Evolutionary conservation across 164 flowering plant species (phyloP), one percentile per base, ranked within the genome.

Genomic region (Hamamelis virginiana): DNA sequence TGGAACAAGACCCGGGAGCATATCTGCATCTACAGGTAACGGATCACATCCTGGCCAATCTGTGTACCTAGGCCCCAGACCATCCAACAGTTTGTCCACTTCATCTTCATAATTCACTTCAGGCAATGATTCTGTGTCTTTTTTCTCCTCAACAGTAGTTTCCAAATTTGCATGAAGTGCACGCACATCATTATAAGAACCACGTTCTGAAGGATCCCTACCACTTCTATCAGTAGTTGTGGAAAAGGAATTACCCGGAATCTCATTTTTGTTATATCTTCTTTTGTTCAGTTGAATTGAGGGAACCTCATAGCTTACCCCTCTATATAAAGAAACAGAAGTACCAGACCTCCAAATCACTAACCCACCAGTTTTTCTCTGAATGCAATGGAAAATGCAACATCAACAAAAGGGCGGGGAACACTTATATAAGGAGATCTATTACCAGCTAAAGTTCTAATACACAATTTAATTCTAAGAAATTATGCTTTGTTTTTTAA

Each of bases 331-430:
- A 61, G 84, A 77, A 75, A 95, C 69, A 55, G 94, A 81, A 46
- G 89, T 90, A 25, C 97, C 99, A 58, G 97, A 89, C 69, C 96
- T 89, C 98, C 97, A 96, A 73, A 96, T 83, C 62, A 96, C 97
- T 80, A 96, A 66, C 1, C 99, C 99, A 67, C 98, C 96, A 69
- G 99, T 93, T 79, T 85, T 96, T 75, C 91, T 86, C 99, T 93
- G 83, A 28, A 62, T 64, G 28, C 3, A 26, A 66, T 25, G 70
- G 43, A 63, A 79, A 62, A 38, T 43, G 38, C 13, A 53, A 38
- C 1, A 63, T 50, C 48, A 72, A 50, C 50, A 25, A 11, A 22
- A 25, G 9, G 4, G 10, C 13, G 46, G 18, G 14, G 1, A 47
- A 60, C 19, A 13, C 28, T 60, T 1, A 27, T 18, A 27, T 0